Evolutionary conservation across 768 basidiomycete genomes (phyloP).

Genomic region (Hemileccinum impolitum): DNA sequence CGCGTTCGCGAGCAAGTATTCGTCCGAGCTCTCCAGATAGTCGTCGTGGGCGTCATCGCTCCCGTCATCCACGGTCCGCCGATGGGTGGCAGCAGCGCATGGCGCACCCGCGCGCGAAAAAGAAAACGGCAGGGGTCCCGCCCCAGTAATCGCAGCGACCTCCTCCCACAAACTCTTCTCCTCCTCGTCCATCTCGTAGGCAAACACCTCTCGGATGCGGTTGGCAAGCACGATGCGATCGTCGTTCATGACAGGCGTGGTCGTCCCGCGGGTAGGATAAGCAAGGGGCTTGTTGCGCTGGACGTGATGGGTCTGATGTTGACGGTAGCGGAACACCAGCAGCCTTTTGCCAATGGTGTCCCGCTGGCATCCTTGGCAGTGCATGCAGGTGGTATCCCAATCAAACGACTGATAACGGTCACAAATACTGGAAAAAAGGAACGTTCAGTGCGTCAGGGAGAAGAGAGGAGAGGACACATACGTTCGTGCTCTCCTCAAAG

Average conservation of each 20-base stretch:
- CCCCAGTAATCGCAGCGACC: constrained; percentile 22
- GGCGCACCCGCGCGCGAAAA: constrained; percentile 16
- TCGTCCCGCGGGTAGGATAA: not conserved
- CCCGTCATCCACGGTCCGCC: constrained; percentile 1
- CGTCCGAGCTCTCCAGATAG: constrained; percentile 16
- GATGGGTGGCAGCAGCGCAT: constrained; percentile 6
- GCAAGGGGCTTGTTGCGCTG: constrained; percentile 4
- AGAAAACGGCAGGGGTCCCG: constrained; percentile 12
- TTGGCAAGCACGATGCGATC: constrained; percentile 7
- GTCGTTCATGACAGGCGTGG: not conserved
- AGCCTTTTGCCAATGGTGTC: constrained; percentile 27
- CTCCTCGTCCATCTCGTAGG: constrained; percentile 24
- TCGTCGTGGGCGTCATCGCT: constrained; percentile 4
- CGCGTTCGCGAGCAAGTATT: constrained; percentile 16
- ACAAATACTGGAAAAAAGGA: constrained; percentile 18
- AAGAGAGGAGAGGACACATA: constrained; percentile 12
- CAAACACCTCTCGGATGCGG: constrained; percentile 13
- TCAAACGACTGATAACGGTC: constrained; percentile 21
- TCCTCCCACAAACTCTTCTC: constrained; percentile 30
- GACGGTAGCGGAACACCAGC: constrained; percentile 19
- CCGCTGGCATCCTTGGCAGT: constrained; percentile 29
- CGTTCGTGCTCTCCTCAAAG: constrained; percentile 23
- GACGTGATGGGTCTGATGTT: constrained; percentile 4
- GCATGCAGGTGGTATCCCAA: constrained; percentile 20
- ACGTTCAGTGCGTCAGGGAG: not conserved